Percentiles rank a stretch among this genome's conserved stretches.
Conservation (phyloP, 2,329 filamentous ascomycete species). For the Fusarium sp. region DNA sequence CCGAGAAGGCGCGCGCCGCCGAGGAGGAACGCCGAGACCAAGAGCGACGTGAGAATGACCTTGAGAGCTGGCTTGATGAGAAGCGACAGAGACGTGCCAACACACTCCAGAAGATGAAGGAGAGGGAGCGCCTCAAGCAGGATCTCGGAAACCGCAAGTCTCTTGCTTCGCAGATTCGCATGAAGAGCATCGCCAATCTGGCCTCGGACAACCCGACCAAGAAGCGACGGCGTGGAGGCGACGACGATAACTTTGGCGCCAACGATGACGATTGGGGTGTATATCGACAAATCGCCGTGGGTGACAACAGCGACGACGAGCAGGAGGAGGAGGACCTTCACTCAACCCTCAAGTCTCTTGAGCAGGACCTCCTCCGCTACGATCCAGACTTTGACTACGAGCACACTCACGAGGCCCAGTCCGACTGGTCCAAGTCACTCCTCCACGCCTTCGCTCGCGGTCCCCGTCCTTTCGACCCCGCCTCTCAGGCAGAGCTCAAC, state of each 20-base stretch:
- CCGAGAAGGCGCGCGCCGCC: constrained; percentile 84
- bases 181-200: constrained; percentile 97
- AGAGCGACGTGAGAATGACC: constrained; percentile 83
- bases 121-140: constrained; percentile 90
- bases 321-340: constrained; percentile 92
- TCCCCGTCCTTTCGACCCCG: constrained; percentile 84
- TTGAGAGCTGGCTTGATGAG: constrained; percentile 88
- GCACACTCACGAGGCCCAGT: constrained; percentile 89
- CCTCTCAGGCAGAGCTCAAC: constrained; percentile 81
- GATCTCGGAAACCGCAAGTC: constrained; percentile 98
- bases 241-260: constrained; percentile 96
- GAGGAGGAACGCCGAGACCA: constrained; percentile 87
- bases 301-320: constrained; percentile 84
- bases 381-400: constrained; percentile 93
- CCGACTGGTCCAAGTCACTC: constrained; percentile 93
- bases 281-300: constrained; percentile 90
- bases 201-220: constrained; percentile 88
- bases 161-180: constrained; percentile 93
- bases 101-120: constrained; percentile 86
- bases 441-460: constrained; percentile 92
- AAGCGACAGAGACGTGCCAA: constrained; percentile 78
- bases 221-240: constrained; percentile 85
- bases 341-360: constrained; percentile 77
- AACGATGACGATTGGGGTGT: constrained; percentile 99
- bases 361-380: constrained; percentile 85